These are phyloP conservation scores for Penicillium canariense DNA, from an alignment of 495 filamentous ascomycete species.

Conservation along the genomic window DNA sequence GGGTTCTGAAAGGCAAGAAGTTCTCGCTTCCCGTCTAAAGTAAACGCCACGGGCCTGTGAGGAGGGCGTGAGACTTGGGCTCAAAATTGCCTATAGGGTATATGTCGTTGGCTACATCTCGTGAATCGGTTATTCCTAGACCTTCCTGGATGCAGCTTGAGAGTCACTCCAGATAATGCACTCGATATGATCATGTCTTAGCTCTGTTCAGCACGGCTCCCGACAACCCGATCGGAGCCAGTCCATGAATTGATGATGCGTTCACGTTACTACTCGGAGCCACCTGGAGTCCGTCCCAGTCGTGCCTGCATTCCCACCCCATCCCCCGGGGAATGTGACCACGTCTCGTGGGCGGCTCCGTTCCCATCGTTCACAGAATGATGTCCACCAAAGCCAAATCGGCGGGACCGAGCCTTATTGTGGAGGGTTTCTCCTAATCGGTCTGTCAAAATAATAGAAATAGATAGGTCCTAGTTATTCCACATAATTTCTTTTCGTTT, in stretches of 20 bases:
- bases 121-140: background rate
- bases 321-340: background rate
- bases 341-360: background rate
- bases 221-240: background rate
- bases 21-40: conserved; percentile 79
- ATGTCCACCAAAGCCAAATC: too few species aligned
- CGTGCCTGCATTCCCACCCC: background rate
- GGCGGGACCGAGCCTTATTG: too few species aligned
- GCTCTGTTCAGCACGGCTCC: background rate
- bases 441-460: too few species aligned
- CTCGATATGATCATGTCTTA: conserved; percentile 6
- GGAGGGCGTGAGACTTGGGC: background rate
- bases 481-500: too few species aligned
- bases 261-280: background rate
- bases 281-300: background rate
- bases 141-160: conserved; percentile 1
- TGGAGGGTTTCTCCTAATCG: too few species aligned
- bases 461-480: too few species aligned
- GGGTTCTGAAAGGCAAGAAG: conserved; percentile 82
- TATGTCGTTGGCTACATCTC: background rate
- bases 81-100: background rate
- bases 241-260: conserved; percentile 19
- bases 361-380: too few species aligned
- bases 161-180: background rate
- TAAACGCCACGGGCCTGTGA: background rate